phyloP scores from a whole-genome alignment of 2,329 filamentous ascomycete genomes.

The Teratosphaeria viscida region DNA sequence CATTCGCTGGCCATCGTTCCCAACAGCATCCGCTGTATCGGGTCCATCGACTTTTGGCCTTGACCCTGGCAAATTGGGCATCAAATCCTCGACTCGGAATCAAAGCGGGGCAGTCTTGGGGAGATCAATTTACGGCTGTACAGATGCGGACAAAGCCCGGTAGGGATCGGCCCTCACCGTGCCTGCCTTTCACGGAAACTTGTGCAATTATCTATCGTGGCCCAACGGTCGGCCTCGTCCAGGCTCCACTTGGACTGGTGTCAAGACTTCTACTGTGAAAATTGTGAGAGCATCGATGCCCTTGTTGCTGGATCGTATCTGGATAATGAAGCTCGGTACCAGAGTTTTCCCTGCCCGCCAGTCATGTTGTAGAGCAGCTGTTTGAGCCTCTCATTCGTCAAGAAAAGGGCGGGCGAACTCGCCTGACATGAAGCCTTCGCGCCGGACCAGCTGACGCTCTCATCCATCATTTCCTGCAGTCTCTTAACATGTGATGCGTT shows the following conservation, averaged over 20 bases:
- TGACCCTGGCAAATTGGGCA: not conserved
- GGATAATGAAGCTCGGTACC: not conserved
- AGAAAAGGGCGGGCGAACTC: not conserved
- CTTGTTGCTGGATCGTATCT: not conserved
- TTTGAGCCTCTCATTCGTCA: slow-evolving; percentile 4
- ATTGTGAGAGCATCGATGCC: not conserved
- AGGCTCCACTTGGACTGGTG: not conserved
- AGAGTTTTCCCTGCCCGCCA: not conserved
- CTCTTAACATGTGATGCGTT: not conserved
- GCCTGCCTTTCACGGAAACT: not conserved
- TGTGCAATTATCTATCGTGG: slow-evolving; percentile 1
- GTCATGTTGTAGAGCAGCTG: slow-evolving; percentile 3
- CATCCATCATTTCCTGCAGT: not conserved
- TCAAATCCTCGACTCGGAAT: not conserved
- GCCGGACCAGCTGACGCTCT: not conserved
- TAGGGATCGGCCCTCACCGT: slow-evolving; percentile 5
- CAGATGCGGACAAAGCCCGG: not conserved
- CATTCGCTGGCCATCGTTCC: not conserved
- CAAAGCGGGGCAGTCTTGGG: not conserved
- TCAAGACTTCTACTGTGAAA: not conserved
- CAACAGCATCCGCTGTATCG: not conserved
- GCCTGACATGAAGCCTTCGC: not conserved
- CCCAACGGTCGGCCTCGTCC: not conserved
- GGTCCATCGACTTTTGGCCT: slow-evolving; percentile 5
- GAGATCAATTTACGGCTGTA: not conserved